phyloP scores from a whole-genome alignment of 495 filamentous ascomycete species.

The Aspergillus asperescens region DNA sequence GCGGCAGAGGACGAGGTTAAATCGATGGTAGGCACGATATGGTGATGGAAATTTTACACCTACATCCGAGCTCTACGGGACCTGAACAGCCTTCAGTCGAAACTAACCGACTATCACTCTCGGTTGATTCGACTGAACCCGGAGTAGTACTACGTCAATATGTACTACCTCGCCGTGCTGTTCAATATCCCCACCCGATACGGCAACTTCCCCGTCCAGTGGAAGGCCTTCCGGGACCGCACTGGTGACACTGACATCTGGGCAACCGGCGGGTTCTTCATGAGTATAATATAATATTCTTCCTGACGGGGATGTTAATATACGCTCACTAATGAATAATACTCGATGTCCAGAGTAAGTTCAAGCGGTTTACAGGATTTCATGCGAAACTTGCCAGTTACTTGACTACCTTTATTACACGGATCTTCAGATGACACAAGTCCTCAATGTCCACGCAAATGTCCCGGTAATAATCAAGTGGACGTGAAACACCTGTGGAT shows the following conservation, averaged over 20 bases:
- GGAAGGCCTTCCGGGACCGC: slow-evolving; percentile 86
- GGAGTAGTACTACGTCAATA: no score
- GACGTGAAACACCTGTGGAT: no score
- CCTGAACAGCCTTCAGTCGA: background rate
- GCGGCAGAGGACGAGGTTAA: slow-evolving; percentile 43
- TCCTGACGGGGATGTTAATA: no score
- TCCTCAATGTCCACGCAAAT: no score
- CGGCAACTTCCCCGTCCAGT: slow-evolving; percentile 97
- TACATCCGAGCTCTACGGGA: background rate
- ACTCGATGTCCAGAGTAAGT: no score
- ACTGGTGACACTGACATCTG: slow-evolving; percentile 70
- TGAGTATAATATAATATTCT: no score
- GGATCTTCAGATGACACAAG: no score
- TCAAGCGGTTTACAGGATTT: no score
- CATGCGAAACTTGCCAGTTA: no score
- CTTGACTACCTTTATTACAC: no score
- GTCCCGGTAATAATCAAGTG: no score
- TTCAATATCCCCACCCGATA: slow-evolving; percentile 97
- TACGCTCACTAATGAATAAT: no score
- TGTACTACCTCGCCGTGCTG: slow-evolving; percentile 82
- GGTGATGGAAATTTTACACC: background rate
- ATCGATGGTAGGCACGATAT: background rate
- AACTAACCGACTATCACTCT: background rate
- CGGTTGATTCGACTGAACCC: background rate
- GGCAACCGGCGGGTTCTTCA: slow-evolving; percentile 63